These are phyloP conservation scores for Apium graveolens DNA, from an alignment of 129 eudicot species.

Conservation along the genomic window DNA sequence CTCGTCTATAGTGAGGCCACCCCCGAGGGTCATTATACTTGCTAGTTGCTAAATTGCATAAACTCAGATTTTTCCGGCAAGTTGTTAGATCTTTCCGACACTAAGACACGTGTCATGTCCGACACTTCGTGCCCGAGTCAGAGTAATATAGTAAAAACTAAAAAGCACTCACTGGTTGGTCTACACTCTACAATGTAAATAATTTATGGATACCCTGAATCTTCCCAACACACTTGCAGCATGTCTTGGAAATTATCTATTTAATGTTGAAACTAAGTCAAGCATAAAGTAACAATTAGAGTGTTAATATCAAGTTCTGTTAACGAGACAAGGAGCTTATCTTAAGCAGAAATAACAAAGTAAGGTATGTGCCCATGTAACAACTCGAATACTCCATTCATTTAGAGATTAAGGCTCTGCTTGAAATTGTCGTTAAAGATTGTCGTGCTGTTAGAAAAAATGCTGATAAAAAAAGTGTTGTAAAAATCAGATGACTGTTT, in stretches of 20 bases:
- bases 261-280: background rate
- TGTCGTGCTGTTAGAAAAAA: too few species aligned
- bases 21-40: too few species aligned
- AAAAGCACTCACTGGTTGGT: background rate
- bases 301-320: background rate
- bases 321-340: constrained; percentile 1
- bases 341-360: background rate
- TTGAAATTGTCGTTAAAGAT: too few species aligned
- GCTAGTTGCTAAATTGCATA: background rate
- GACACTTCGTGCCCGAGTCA: too few species aligned
- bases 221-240: background rate
- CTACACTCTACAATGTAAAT: background rate
- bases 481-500: too few species aligned
- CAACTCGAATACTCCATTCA: background rate
- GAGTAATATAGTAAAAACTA: too few species aligned
- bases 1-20: too few species aligned
- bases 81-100: too few species aligned
- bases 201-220: background rate
- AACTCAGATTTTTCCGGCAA: background rate
- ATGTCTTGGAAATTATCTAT: background rate
- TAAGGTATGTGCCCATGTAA: background rate
- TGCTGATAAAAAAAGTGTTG: too few species aligned
- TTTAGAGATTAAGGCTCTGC: too few species aligned
- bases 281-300: background rate
- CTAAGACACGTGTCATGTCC: too few species aligned